phyloP scores from a whole-genome alignment of 495 filamentous ascomycete genomes.

The Penicillium arizonense region DNA sequence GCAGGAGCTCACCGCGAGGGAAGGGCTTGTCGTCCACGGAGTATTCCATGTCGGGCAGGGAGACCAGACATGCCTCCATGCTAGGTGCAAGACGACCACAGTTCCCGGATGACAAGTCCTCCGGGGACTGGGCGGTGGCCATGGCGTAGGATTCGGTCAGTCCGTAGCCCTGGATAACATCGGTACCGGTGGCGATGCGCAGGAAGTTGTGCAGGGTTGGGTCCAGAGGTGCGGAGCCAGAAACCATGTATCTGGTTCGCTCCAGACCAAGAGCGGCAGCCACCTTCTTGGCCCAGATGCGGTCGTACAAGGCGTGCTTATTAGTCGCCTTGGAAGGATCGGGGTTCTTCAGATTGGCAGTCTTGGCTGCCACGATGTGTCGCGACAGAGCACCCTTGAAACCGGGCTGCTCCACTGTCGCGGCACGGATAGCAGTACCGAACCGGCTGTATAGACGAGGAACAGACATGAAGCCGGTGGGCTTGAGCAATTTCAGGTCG shows the following conservation, averaged over 20 bases:
- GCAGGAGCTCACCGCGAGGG: slow-evolving; percentile 85
- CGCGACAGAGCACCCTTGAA: slow-evolving; percentile 80
- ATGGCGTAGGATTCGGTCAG: slow-evolving; percentile 94
- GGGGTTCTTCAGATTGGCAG: slow-evolving; percentile 70
- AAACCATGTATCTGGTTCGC: slow-evolving; percentile 69
- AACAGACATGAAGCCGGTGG: slow-evolving; percentile 83
- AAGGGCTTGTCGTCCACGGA: slow-evolving; percentile 85
- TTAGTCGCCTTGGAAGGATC: slow-evolving; percentile 69
- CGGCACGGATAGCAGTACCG: slow-evolving; percentile 71
- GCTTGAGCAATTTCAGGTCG: slow-evolving; percentile 83
- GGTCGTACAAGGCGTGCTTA: slow-evolving; percentile 84
- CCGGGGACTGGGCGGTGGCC: slow-evolving; percentile 61
- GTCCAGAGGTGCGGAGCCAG: slow-evolving; percentile 88
- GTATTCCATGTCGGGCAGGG: slow-evolving; percentile 96
- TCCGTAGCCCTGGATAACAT: slow-evolving; percentile 88
- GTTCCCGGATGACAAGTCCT: slow-evolving; percentile 76
- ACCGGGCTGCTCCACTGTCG: slow-evolving; percentile 75
- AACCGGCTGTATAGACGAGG: slow-evolving; percentile 94
- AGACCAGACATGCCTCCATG: slow-evolving; percentile 76
- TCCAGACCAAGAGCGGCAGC: slow-evolving; percentile 78
- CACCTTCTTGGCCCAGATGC: slow-evolving; percentile 91
- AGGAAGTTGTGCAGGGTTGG: slow-evolving; percentile 86
- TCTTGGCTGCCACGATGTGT: slow-evolving; percentile 75
- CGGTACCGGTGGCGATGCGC: slow-evolving; percentile 74
- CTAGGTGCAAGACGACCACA: slow-evolving; percentile 69